A percentile compares a stretch with the other conserved stretches of the same genome.
Evolutionary conservation across 164 flowering plant species (phyloP).

Genomic region (Piper betle): DNA sequence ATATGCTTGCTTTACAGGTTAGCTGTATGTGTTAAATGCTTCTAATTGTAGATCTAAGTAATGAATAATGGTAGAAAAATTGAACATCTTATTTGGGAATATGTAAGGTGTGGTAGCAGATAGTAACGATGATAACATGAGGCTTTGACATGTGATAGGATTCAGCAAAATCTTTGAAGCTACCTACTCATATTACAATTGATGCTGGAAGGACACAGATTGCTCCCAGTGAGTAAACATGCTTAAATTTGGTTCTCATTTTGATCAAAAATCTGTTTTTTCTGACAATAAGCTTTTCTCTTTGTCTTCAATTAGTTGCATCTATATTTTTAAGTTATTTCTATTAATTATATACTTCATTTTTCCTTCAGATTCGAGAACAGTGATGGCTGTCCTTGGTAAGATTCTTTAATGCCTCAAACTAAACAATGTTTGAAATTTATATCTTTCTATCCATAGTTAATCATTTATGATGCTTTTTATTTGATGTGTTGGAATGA

Average conservation of each 20-base stretch:
- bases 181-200: slow-evolving; percentile 86
- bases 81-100: neutral
- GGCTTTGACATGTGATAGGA: slow-evolving; percentile 31
- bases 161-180: slow-evolving; percentile 64
- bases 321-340: neutral
- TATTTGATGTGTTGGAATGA: no score
- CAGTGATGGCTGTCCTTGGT: slow-evolving; percentile 98
- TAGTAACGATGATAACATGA: neutral
- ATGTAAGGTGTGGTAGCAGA: neutral
- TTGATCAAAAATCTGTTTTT: no score
- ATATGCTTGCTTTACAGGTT: no score
- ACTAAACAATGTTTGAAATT: no score
- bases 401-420: slow-evolving; percentile 12
- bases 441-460: no score
- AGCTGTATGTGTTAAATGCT: no score
- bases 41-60: no score
- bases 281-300: neutral
- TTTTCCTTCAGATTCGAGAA: slow-evolving; percentile 66
- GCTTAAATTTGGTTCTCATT: no score
- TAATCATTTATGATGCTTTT: no score
- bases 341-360: neutral
- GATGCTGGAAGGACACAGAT: slow-evolving; percentile 99
- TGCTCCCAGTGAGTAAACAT: slow-evolving; percentile 65
- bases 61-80: neutral
- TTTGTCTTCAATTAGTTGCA: neutral